Evolutionary conservation across 2,329 filamentous ascomycete species (phyloP).

Genomic region (Colletotrichum caudatum): DNA sequence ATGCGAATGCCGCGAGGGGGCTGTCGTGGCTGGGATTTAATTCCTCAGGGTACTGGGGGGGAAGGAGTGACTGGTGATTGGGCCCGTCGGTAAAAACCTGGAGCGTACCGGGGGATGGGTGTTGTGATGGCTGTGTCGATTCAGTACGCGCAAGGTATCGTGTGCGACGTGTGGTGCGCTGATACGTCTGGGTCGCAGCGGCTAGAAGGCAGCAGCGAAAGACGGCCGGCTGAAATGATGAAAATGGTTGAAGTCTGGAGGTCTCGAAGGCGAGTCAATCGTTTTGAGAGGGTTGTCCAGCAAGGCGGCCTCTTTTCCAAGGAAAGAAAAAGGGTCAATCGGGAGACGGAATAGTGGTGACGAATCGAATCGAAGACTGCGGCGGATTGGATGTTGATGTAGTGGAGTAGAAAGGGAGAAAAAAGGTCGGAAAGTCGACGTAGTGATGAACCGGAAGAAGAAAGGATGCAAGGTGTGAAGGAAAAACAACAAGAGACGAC

Average conservation of each 20-base stretch:
- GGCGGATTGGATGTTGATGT: slow-evolving; percentile 15
- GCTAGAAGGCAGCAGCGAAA: slow-evolving; percentile 7
- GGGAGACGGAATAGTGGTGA: slow-evolving; percentile 25
- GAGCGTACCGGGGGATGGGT: slow-evolving; percentile 14
- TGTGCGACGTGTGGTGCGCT: slow-evolving; percentile 12
- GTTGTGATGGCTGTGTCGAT: slow-evolving; percentile 15
- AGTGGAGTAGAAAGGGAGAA: slow-evolving; percentile 17
- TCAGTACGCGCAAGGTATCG: slow-evolving; percentile 27
- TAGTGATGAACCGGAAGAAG: slow-evolving; percentile 32
- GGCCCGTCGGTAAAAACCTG: slow-evolving; percentile 18
- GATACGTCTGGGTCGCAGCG: slow-evolving; percentile 3
- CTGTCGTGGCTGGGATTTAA: slow-evolving; percentile 39
- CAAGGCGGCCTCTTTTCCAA: slow-evolving; percentile 37
- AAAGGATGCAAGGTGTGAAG: slow-evolving; percentile 28
- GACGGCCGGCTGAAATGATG: slow-evolving; percentile 14
- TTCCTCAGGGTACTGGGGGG: slow-evolving; percentile 19
- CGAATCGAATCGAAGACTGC: slow-evolving; percentile 29
- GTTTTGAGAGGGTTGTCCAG: slow-evolving; percentile 41
- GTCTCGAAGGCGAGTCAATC: slow-evolving; percentile 26
- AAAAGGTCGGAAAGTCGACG: slow-evolving; percentile 20
- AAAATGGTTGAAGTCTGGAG: not conserved
- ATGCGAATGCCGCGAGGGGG: slow-evolving; percentile 36
- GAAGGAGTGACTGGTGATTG: slow-evolving; percentile 42
- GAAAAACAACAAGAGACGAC: slow-evolving; percentile 18
- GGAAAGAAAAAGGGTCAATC: slow-evolving; percentile 28